Base-by-base conservation (phyloP, 495 filamentous ascomycete genomes). In the Penicillium verhagenii region DNA sequence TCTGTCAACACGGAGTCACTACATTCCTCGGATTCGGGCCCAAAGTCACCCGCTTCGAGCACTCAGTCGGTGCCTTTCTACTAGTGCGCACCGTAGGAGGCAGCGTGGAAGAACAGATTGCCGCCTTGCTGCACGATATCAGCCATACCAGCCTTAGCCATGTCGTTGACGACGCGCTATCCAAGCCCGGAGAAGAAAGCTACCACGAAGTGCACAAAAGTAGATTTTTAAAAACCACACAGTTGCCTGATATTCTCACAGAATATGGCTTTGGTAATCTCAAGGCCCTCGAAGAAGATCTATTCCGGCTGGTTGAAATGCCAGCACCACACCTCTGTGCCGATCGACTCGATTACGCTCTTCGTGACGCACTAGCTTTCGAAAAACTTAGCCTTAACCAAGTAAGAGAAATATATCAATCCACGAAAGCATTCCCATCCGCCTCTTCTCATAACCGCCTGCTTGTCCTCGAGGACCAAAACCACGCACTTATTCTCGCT, bases 121-220 rank as follows among this genome's bases (percentile, higher is more conserved):
- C 72, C 13, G 74, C 68, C 31, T 65, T 77, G 29, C 67, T 77
- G 2, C 74, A 77, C 39, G 74, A 77, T 53, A 68, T 77, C 53
- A 68, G 62, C 49, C 74, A 77, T 51, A 77, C 74, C 31, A 63
- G 58, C 37, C 65, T 77, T 53, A 77, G 74, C 42, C 74, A 77
- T 52, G 74, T 75, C 23, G 63, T 74, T 6, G 74, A 77, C 35
- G 57, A 60, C 44, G 74, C 71, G 6, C 59, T 77, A 1, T 71
- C 70, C 23, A 56, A 73, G 23, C 71, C 74, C 7, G 70, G 69
- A 7, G 69, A 72, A 47, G 70, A 54, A 33, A 77, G 74, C 45
- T 77, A 64, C 40, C 74, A 77, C 54, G 74, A 77, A 52, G 67
- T 72, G 2, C 70, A 77, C 61, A 77, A 77, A 53, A 46, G 54